Percentiles rank a stretch among this genome's conserved stretches.
These are phyloP conservation scores for Aspergillus baeticus DNA, from an alignment of 495 filamentous ascomycete species.

Conservation along the genomic window DNA sequence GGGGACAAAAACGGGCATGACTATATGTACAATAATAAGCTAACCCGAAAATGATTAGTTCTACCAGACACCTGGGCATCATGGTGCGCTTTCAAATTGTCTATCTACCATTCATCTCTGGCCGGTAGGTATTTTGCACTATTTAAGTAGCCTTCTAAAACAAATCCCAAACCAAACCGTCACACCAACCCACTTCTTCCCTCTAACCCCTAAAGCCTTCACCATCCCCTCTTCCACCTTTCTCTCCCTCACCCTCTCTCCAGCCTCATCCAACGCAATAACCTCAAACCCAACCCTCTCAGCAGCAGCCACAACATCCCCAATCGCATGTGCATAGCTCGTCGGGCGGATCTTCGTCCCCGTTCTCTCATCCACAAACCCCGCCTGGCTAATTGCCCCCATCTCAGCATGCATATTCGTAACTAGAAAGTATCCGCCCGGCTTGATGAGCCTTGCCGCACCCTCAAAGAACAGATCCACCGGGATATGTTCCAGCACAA, in stretches of 20 bases:
- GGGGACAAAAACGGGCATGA: neutral
- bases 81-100: neutral
- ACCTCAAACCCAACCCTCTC: conserved; percentile 51
- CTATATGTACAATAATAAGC: conserved; percentile 27
- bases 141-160: conserved; percentile 33
- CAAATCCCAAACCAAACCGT: conserved; percentile 66
- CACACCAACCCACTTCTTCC: conserved; percentile 66
- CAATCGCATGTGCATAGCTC: conserved; percentile 58
- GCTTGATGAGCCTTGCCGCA: conserved; percentile 43
- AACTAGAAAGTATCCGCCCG: conserved; percentile 55
- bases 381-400: conserved; percentile 62
- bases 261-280: conserved; percentile 22
- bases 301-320: conserved; percentile 57
- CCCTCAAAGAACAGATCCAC: conserved; percentile 55
- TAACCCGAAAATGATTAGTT: neutral
- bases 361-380: conserved; percentile 58
- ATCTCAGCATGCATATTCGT: conserved; percentile 77
- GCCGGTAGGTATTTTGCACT: neutral
- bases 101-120: neutral
- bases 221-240: conserved; percentile 50
- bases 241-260: conserved; percentile 35
- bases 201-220: conserved; percentile 53
- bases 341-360: conserved; percentile 61
- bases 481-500: conserved; percentile 70
- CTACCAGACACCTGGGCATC: neutral